Evolutionary conservation across 306 rosid species (phyloP).

Genomic region (Acacia confusa): DNA sequence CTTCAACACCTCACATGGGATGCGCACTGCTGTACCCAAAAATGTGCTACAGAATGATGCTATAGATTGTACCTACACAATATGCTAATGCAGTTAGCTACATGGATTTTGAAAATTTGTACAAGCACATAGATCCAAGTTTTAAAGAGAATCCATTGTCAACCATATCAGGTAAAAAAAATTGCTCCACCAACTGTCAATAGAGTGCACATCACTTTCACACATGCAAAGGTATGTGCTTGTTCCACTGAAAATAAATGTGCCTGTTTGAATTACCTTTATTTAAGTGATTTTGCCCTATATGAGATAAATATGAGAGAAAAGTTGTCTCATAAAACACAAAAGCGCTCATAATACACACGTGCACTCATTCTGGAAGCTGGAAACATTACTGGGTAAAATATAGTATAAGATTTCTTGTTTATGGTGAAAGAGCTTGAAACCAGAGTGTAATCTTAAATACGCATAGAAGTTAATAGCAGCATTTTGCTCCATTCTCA

Average conservation of each 20-base stretch:
- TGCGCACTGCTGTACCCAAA: constrained; percentile 96
- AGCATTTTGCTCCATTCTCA: constrained; percentile 12
- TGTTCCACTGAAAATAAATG: no score
- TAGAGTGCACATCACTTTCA: background rate
- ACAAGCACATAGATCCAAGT: background rate
- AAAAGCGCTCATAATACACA: background rate
- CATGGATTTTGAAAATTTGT: constrained; percentile 4
- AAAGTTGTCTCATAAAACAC: no score
- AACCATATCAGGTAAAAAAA: background rate
- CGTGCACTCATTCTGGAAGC: background rate
- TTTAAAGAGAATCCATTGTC: constrained; percentile 6
- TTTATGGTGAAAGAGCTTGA: background rate
- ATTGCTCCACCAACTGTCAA: background rate
- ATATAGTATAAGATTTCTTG: background rate
- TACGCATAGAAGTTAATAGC: background rate
- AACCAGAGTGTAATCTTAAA: background rate
- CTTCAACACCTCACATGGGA: constrained; percentile 96
- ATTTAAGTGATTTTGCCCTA: no score
- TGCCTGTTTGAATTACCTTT: no score
- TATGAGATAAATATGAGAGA: no score
- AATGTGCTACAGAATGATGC: constrained; percentile 95
- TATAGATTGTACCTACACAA: constrained; percentile 80
- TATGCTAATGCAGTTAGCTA: constrained; percentile 31
- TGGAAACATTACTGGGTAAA: background rate
- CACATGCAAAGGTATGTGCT: background rate